phyloP scores from a whole-genome alignment of 306 rosid genomes.

The Clitoria ternatea region DNA sequence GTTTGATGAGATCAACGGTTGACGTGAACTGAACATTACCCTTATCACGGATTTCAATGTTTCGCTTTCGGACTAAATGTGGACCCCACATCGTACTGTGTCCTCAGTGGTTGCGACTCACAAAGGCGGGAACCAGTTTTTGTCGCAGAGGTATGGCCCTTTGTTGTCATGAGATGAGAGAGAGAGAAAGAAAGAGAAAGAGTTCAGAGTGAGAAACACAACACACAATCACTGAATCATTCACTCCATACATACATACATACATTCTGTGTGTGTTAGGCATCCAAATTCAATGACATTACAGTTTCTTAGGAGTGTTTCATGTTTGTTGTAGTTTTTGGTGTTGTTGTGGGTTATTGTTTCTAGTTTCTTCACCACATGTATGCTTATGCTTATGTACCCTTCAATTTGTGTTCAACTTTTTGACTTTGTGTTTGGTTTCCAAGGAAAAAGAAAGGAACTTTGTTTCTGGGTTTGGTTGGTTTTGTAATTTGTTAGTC shows the following conservation, averaged over 20 bases:
- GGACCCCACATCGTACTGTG: slow-evolving; percentile 54
- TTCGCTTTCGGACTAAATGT: slow-evolving; percentile 52
- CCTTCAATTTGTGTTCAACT: slow-evolving; percentile 20
- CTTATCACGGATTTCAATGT: slow-evolving; percentile 56
- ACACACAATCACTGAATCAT: slow-evolving; percentile 8
- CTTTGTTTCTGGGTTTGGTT: slow-evolving; percentile 24
- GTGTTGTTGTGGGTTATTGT: neutral
- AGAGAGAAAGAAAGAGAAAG: slow-evolving; percentile 18
- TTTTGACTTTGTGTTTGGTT: slow-evolving; percentile 9
- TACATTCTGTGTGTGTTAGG: slow-evolving; percentile 7
- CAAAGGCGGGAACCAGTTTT: slow-evolving; percentile 89
- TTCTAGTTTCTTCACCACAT: neutral
- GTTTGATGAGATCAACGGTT: slow-evolving; percentile 14
- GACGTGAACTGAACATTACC: neutral
- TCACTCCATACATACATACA: neutral
- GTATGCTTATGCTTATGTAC: neutral
- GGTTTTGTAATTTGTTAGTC: slow-evolving; percentile 23
- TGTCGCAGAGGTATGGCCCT: slow-evolving; percentile 47
- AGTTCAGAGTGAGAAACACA: slow-evolving; percentile 18
- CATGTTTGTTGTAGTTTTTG: neutral
- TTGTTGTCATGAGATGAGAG: slow-evolving; percentile 30
- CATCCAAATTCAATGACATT: slow-evolving; percentile 26
- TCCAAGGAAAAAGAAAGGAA: slow-evolving; percentile 5
- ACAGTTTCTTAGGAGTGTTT: slow-evolving; percentile 23
- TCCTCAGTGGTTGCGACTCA: slow-evolving; percentile 32